Conservation (phyloP, 306 rosid genomes). For the Alnus rubra region DNA sequence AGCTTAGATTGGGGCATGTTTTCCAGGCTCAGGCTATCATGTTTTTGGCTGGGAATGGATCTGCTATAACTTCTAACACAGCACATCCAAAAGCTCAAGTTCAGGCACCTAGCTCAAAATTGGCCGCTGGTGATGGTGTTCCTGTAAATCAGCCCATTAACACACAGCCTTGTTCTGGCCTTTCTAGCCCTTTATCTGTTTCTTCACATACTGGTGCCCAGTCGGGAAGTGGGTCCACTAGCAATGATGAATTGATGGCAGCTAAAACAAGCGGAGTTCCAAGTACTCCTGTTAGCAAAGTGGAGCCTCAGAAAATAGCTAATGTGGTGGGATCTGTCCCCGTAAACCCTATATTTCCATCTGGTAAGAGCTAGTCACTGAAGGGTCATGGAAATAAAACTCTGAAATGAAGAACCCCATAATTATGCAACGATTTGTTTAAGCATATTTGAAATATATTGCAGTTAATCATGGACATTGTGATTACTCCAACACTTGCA, state of each 20-base stretch:
- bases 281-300: constrained; percentile 52
- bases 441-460: background rate
- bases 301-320: constrained; percentile 53
- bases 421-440: background rate
- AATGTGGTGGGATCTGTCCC: constrained; percentile 35
- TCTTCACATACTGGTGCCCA: constrained; percentile 71
- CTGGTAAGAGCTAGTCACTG: constrained; percentile 50
- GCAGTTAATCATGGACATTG: background rate
- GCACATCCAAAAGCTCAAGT: constrained; percentile 50
- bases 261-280: constrained; percentile 53
- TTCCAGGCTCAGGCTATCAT: constrained; percentile 87
- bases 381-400: background rate
- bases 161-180: constrained; percentile 44
- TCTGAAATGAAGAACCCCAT: background rate
- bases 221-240: constrained; percentile 76
- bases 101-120: constrained; percentile 48
- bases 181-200: constrained; percentile 74
- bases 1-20: constrained; percentile 29
- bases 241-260: constrained; percentile 68
- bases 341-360: constrained; percentile 55
- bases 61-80: constrained; percentile 38
- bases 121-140: constrained; percentile 45
- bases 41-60: constrained; percentile 68
- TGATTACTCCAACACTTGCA: too few species aligned
- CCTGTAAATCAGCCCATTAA: constrained; percentile 46